Conservation (phyloP, 225 moss, liverwort and hornwort genomes). For the Lunularia cruciata region DNA sequence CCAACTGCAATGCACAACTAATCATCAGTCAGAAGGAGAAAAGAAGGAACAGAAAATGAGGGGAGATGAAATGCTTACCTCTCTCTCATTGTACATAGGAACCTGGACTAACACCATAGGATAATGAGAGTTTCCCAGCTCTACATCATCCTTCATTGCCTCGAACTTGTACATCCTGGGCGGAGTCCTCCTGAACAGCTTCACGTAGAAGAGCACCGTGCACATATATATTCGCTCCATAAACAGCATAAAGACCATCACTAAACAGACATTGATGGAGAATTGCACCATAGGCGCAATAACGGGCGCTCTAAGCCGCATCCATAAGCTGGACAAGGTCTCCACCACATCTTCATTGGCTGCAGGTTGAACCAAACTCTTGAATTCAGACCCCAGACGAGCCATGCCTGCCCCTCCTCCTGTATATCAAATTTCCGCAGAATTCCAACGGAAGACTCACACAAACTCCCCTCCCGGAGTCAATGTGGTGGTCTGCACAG, state of each 20-base stretch:
- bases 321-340: slow-evolving; percentile 57
- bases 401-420: slow-evolving; percentile 35
- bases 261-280: slow-evolving; percentile 63
- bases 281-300: slow-evolving; percentile 68
- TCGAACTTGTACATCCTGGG: slow-evolving; percentile 54
- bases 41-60: not conserved
- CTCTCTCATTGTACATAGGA: slow-evolving; percentile 82
- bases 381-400: slow-evolving; percentile 46
- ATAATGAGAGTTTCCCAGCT: slow-evolving; percentile 60
- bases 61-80: slow-evolving; percentile 32
- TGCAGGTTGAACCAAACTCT: slow-evolving; percentile 30
- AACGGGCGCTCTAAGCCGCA: slow-evolving; percentile 58
- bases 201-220: slow-evolving; percentile 56
- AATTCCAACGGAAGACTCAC: slow-evolving; percentile 3
- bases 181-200: slow-evolving; percentile 47
- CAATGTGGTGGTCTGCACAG: slow-evolving; percentile 6
- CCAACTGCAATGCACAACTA: not conserved
- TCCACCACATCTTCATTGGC: slow-evolving; percentile 48
- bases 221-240: slow-evolving; percentile 77
- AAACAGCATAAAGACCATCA: slow-evolving; percentile 81
- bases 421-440: not conserved
- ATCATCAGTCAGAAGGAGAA: not conserved
- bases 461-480: slow-evolving; percentile 11
- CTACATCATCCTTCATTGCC: slow-evolving; percentile 68
- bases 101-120: slow-evolving; percentile 85